Base-by-base conservation (phyloP, 1,284 basidiomycete genomes). In the Apiotrichum sp. region DNA sequence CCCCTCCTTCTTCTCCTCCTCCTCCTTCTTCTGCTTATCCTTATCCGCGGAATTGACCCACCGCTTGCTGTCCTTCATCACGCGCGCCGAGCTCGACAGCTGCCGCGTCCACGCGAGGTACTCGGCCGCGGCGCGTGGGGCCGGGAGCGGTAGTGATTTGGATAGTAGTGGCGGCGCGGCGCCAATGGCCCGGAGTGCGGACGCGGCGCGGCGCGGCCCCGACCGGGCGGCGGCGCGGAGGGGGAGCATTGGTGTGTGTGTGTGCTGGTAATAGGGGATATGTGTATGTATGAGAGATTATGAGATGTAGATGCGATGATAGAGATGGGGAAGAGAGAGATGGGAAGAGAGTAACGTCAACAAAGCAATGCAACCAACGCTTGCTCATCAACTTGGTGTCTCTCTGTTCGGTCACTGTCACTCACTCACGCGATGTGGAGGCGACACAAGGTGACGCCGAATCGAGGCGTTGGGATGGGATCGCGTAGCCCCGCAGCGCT, bases 21-120 rank as follows among this genome's bases (percentile, higher is more conserved):
- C 47, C 45, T 59, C 56, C 11, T 31, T 52, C 16, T 66, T 64
- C 38, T 56, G 51, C n/a, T 61, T 54, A 1, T 56, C 53, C 43
- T 63, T 58, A 40, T 48, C 50, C 32, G 69, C 62, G 14, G 65
- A 58, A 55, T 74, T 74, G 31, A 73, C 64, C 72, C 72, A 74
- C 60, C 66, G 58, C 57, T 72, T 73, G 43, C 69, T 71, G 41
- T 73, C 71, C 58, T 71, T 72, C 38, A 63, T 47, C 31, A 47
- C 13, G 13, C 52, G 43, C 2, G 64, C 40, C n/a, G 63, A 61
- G 31, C 65, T 56, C 57, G 71, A 66, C 31, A 74, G 13, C 46
- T 36, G 9, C 57, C 13, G 40, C 6, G 55, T 6, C 45, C 22
- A 35, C 2, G 45, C 36, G 13, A 38, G 9, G 13, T 38, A 38